Evolutionary conservation across 345 rosid genomes (phyloP).

Genomic region (Populus ilicifolia): DNA sequence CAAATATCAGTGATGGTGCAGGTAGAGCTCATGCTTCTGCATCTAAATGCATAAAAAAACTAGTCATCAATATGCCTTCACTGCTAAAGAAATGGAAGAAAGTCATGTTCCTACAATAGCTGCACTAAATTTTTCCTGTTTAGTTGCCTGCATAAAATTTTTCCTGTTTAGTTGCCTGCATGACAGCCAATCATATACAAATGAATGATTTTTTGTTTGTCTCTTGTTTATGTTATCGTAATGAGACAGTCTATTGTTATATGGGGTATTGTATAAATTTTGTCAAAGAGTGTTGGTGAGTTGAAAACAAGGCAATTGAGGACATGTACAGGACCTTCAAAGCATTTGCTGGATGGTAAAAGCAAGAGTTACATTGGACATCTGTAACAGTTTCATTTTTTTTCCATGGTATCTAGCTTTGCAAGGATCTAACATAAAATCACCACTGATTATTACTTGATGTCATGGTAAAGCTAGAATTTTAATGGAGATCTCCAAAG

Average conservation of each 20-base stretch:
- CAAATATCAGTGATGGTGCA: slow-evolving; percentile 36
- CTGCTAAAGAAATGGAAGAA: neutral
- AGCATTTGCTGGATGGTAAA: neutral
- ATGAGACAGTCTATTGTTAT: neutral
- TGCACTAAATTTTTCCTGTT: neutral
- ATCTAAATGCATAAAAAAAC: neutral
- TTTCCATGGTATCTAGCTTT: neutral
- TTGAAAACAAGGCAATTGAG: neutral
- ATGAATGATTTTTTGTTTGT: neutral
- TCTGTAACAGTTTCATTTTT: neutral
- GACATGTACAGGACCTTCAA: neutral
- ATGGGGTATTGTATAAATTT: neutral
- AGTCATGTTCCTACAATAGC: neutral
- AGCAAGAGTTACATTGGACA: neutral
- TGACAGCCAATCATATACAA: neutral
- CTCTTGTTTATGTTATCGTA: neutral
- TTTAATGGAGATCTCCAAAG: neutral
- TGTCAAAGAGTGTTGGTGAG: neutral
- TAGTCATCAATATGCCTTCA: neutral
- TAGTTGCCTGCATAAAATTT: neutral
- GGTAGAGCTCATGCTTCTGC: slow-evolving; percentile 22
- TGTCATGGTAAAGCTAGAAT: neutral
- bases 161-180: neutral
- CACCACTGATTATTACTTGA: neutral
- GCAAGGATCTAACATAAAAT: neutral